Evolutionary conservation across 768 basidiomycete species (phyloP).

Genomic region (Leccinum subtestaceum): DNA sequence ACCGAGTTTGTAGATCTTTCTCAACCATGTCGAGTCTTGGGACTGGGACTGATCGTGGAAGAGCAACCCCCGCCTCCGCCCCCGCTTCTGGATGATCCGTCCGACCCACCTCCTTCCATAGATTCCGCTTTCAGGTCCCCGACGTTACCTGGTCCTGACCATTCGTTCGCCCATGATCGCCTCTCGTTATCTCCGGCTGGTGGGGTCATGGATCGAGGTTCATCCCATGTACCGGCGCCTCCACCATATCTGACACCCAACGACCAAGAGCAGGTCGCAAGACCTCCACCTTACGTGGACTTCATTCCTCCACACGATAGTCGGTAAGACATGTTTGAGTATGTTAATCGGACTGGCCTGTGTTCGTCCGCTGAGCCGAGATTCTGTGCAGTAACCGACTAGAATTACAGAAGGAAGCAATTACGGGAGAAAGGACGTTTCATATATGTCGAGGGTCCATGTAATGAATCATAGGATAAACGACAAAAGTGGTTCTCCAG

Average conservation of each 20-base stretch:
- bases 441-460: slow-evolving; percentile 26
- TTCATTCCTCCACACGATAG: slow-evolving; percentile 27
- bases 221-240: slow-evolving; percentile 60
- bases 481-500: slow-evolving; percentile 17
- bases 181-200: slow-evolving; percentile 33
- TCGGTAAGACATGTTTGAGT: slow-evolving; percentile 8
- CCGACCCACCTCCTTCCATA: slow-evolving; percentile 85
- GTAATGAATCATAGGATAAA: slow-evolving; percentile 18
- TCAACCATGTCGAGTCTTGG: slow-evolving; percentile 57
- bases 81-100: slow-evolving; percentile 81
- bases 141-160: slow-evolving; percentile 18
- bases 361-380: not conserved
- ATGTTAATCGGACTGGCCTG: not conserved
- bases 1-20: slow-evolving; percentile 60
- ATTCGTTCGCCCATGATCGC: slow-evolving; percentile 31
- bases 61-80: slow-evolving; percentile 69
- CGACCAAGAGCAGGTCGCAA: slow-evolving; percentile 51
- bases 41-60: slow-evolving; percentile 56
- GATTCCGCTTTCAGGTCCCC: slow-evolving; percentile 67
- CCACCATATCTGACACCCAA: slow-evolving; percentile 67
- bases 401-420: slow-evolving; percentile 25
- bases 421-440: slow-evolving; percentile 28
- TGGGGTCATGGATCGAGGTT: slow-evolving; percentile 33
- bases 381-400: slow-evolving; percentile 14
- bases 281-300: slow-evolving; percentile 65